Evolutionary conservation across 2,329 filamentous ascomycete genomes (phyloP).

Genomic region (Neonectria neomacrospora): DNA sequence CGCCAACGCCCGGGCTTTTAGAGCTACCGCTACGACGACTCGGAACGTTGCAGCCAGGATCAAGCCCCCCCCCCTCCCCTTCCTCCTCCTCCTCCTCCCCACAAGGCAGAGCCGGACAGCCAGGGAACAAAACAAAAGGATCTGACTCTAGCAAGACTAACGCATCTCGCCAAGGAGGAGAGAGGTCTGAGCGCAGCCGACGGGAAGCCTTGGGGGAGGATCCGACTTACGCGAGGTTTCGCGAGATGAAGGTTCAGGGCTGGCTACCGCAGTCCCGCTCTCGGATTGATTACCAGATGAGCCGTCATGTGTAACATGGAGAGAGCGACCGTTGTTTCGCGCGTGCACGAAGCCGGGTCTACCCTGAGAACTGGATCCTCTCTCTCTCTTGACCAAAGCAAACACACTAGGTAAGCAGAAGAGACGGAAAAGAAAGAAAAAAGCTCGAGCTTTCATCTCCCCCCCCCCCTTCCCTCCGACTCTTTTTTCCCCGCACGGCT

Average conservation of each 20-base stretch:
- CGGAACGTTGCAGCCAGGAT: conserved; percentile 7
- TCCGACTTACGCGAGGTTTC: neutral
- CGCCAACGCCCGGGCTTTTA: neutral
- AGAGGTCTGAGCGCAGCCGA: conserved; percentile 4
- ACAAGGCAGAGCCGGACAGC: neutral
- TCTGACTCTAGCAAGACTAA: neutral
- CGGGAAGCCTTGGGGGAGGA: neutral
- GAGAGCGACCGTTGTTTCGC: conserved; percentile 15
- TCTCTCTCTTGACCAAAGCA: neutral
- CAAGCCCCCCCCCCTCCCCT: neutral
- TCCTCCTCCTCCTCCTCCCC: neutral
- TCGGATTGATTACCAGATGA: neutral
- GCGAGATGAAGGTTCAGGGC: neutral
- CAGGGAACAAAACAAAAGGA: neutral
- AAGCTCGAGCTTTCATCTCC: neutral
- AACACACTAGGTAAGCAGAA: conserved; percentile 1
- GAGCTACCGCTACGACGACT: neutral
- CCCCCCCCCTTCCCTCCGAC: neutral
- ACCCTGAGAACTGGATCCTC: too few species aligned
- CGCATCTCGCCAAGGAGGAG: neutral
- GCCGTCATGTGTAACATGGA: conserved; percentile 3
- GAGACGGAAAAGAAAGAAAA: neutral
- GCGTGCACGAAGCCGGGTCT: conserved; percentile 14
- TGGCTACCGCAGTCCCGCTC: neutral
- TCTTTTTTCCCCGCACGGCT: neutral